Base-by-base conservation (phyloP, 345 rosid species). In the Brassica juncea region DNA sequence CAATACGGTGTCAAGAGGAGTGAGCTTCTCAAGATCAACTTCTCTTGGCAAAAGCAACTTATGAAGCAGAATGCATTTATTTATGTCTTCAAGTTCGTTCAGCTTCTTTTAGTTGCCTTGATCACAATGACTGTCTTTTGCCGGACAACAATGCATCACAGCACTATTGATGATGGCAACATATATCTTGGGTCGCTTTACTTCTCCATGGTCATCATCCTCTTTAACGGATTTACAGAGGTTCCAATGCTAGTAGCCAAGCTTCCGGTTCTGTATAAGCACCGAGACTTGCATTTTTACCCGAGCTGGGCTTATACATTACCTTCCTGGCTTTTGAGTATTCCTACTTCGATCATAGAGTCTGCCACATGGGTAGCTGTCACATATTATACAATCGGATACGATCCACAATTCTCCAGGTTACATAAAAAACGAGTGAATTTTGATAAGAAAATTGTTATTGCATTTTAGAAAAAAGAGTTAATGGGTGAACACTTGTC, bases 191-290 rank as follows among this genome's bases (percentile, higher is more conserved):
- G 98, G 12, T 84, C 94, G 2, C 72, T 93, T 60, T 95, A 95
- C 89, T 95, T 95, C 77, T 95, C 99, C 60, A 95, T 88, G 98
- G 92, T 95, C 78, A 95, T 93, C 86, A 85, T 95, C 86, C 98
- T 95, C 78, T 95, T 95, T 37, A 95, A 95, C 72, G 98, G 99
- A 71, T 95, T 95, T 69, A 95, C 99, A 3, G 99, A 95, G 85
- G 99, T 95, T 75, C 88, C 99, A 2, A 89, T 95, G 98, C 84
- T 95, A 80, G 98, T 93, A 71, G 91, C 94, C 70, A 95, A 95
- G 89, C 98, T 95, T 80, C 96, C 99, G 0, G 87, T 95, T 14
- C 91, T 95, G 42, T 95, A 95, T 91, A 95, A 93, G 91, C 99
- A 95, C 52, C 82, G 99, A 82, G 97, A 91, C 83, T 83, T 95